phyloP scores from a whole-genome alignment of 164 flowering plant genomes.

The Macadamia tetraphylla region DNA sequence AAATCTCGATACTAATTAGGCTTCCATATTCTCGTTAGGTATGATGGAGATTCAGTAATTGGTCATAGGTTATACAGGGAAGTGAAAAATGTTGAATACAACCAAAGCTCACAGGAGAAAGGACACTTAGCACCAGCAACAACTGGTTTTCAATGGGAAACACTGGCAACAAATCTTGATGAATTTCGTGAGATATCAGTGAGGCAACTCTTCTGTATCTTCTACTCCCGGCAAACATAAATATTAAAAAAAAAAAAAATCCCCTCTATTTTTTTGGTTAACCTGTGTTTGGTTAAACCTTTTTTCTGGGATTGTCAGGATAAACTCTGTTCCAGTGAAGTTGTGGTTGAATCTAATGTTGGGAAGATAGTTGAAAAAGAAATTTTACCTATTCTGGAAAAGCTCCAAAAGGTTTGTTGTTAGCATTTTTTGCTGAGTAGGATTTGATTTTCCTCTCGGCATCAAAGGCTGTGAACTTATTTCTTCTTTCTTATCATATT shows the following conservation, averaged over 20 bases:
- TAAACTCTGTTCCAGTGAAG: constrained; percentile 50
- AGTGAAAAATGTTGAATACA: constrained; percentile 28
- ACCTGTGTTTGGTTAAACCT: neutral
- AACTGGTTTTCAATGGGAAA: constrained; percentile 55
- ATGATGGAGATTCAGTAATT: constrained; percentile 59
- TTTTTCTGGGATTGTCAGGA: constrained; percentile 39
- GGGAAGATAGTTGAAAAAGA: constrained; percentile 39
- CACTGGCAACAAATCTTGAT: constrained; percentile 78
- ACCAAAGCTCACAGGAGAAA: constrained; percentile 27
- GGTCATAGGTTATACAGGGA: constrained; percentile 80
- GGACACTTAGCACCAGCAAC: constrained; percentile 18
- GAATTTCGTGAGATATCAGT: constrained; percentile 63
- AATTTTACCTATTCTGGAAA: constrained; percentile 61
- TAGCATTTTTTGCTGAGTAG: neutral
- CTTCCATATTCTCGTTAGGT: constrained; percentile 34
- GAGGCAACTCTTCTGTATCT: constrained; percentile 15
- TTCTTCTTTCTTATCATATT: neutral
- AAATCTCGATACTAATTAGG: neutral
- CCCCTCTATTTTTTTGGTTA: neutral
- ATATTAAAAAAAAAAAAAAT: too few species aligned
- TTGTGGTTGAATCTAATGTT: constrained; percentile 38
- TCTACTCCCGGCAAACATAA: too few species aligned
- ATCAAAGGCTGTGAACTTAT: neutral
- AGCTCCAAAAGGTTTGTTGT: constrained; percentile 48
- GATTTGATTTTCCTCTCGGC: neutral